Base-by-base conservation (phyloP, 768 basidiomycete species). In the Rubroboletus pulcherrimus region DNA sequence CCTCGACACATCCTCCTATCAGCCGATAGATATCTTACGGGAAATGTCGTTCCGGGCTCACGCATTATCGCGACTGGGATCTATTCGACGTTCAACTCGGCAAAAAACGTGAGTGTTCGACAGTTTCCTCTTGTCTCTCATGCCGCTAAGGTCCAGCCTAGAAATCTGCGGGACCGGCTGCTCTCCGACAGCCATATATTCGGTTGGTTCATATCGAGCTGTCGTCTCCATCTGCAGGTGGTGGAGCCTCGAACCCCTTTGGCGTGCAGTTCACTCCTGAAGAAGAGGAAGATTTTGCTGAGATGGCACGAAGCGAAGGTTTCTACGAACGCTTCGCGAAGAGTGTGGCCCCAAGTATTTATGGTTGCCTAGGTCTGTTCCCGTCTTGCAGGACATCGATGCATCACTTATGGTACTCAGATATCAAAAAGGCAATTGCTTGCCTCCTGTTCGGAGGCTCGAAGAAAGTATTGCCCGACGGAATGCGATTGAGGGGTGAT, bases 361-460 rank as follows among this genome's bases (percentile, higher is more conserved):
- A 84, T 66, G 97, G 97, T 38, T 94, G 91, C 71, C 75, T 92
- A 30, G 96, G 96, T 95, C 41, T 35, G 59, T 55, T 31, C 58
- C 14, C n/a, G 12, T 45, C 39, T 46, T 14, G 19, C 29, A n/a
- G 31, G 17, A 37, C 21, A 30, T 33, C 7, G 21, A n/a, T 5
- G 7, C 29, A 34, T 38, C 35, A 8, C 62, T 66, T 26, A 69
- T 26, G 17, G 42, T 24, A n/a, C 21, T 33, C 49, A 96, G 97
- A 99, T 70, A 98, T 98, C 65, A 99, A 98, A 75, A 99, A 98
- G 62, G 93, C 97, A 5, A 93, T 99, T 47, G 83, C 91, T 0
- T 98, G 96, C 70, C 76, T 99, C n/a, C 77, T 99, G 7, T 93
- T 98, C 63, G 97, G 97, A 30, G 97, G 97, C 7, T 95, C 94